phyloP scores from a whole-genome alignment of 192 early-diverging fungal genomes.

The Podila clonocystis region DNA sequence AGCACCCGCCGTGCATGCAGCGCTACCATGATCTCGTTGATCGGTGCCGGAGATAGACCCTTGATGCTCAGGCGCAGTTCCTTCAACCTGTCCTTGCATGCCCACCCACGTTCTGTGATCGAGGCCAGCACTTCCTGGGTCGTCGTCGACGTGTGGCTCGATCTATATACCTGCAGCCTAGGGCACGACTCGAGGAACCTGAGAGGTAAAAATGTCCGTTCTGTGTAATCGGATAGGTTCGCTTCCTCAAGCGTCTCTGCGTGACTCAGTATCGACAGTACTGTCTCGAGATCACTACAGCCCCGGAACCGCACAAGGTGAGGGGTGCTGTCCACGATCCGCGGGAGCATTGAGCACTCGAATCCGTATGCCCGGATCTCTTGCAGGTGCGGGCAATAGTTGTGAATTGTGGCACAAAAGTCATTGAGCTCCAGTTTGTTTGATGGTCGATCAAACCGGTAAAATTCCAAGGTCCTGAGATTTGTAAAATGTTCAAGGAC shows the following conservation, averaged over 20 bases:
- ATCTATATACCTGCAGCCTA: neutral
- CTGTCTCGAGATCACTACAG: slow-evolving; percentile 21
- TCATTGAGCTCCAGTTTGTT: neutral
- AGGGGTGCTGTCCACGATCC: slow-evolving; percentile 1
- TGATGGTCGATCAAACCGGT: slow-evolving; percentile 21
- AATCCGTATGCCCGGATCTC: slow-evolving; percentile 25
- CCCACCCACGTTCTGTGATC: slow-evolving; percentile 19
- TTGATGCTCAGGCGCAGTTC: slow-evolving; percentile 26
- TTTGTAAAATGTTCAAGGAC: slow-evolving; percentile 25
- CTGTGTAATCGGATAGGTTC: slow-evolving; percentile 18
- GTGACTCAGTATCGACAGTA: slow-evolving; percentile 20
- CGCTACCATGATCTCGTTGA: slow-evolving; percentile 28
- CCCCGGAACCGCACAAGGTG: slow-evolving; percentile 10
- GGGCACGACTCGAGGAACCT: slow-evolving; percentile 30
- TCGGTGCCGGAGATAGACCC: slow-evolving; percentile 15
- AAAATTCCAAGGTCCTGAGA: slow-evolving; percentile 22
- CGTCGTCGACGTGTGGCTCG: slow-evolving; percentile 17
- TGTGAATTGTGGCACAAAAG: slow-evolving; percentile 18
- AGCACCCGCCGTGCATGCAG: slow-evolving; percentile 5
- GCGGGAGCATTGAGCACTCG: slow-evolving; percentile 41
- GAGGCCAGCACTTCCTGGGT: slow-evolving; percentile 20
- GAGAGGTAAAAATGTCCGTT: slow-evolving; percentile 20
- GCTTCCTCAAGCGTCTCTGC: slow-evolving; percentile 20
- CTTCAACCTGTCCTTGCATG: slow-evolving; percentile 3
- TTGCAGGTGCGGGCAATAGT: slow-evolving; percentile 9